Evolutionary conservation across 495 filamentous ascomycete genomes (phyloP).

Genomic region (Choiromyces venosus): DNA sequence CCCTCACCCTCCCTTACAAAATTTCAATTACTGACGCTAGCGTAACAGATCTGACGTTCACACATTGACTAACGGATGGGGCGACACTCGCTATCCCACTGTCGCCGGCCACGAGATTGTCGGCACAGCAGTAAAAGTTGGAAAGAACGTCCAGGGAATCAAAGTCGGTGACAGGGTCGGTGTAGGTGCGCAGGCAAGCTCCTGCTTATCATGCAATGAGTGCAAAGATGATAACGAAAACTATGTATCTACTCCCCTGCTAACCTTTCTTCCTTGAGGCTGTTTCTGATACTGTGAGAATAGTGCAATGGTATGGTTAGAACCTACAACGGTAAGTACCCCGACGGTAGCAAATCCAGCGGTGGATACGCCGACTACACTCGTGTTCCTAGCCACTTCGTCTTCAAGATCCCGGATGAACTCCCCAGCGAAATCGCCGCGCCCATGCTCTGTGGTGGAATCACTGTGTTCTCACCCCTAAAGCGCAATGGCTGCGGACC

Average conservation of each 20-base stretch:
- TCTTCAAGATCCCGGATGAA: slow-evolving; percentile 67
- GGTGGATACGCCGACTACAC: slow-evolving; percentile 69
- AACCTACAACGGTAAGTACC: slow-evolving; percentile 67
- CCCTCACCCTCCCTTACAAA: neutral
- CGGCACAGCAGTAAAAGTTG: slow-evolving; percentile 66
- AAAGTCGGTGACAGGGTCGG: slow-evolving; percentile 79
- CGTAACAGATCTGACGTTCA: slow-evolving; percentile 57
- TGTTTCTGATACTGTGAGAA: slow-evolving; percentile 36
- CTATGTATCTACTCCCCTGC: neutral
- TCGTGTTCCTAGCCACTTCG: slow-evolving; percentile 69
- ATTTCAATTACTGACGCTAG: neutral
- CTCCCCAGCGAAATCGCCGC: slow-evolving; percentile 58
- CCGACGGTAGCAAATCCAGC: slow-evolving; percentile 57
- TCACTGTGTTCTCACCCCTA: slow-evolving; percentile 72
- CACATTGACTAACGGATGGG: slow-evolving; percentile 69
- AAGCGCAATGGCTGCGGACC: slow-evolving; percentile 67
- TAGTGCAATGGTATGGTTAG: slow-evolving; percentile 58
- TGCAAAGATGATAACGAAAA: slow-evolving; percentile 49
- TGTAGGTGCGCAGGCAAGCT: slow-evolving; percentile 69
- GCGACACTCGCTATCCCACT: slow-evolving; percentile 62
- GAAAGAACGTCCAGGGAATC: slow-evolving; percentile 58
- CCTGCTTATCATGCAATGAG: slow-evolving; percentile 62
- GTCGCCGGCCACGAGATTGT: slow-evolving; percentile 83
- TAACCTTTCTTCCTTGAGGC: neutral
- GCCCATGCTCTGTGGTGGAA: slow-evolving; percentile 80